Conservation (phyloP, 1,284 basidiomycete genomes). For the Irpex rosettiformis region DNA sequence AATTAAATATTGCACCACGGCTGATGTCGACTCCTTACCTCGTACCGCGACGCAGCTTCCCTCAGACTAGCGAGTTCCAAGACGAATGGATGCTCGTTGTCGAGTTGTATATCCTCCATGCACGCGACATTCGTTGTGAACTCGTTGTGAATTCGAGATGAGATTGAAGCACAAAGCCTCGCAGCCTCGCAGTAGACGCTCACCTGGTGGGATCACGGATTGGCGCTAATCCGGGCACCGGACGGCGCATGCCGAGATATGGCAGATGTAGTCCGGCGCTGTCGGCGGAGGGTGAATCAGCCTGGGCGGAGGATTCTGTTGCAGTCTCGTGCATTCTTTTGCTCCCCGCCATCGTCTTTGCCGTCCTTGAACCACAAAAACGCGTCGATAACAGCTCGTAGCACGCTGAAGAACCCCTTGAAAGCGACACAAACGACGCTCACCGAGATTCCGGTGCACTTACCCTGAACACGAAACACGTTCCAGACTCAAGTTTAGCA, state of each 20-base stretch:
- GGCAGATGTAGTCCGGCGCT: not conserved
- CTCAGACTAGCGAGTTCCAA: constrained; percentile 63
- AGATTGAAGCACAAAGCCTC: not conserved
- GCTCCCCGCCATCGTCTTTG: constrained; percentile 4
- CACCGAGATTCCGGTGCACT: not conserved
- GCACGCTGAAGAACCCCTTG: not conserved
- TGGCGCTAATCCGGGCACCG: not conserved
- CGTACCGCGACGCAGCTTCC: constrained; percentile 61
- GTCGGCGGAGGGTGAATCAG: not conserved
- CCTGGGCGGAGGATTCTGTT: not conserved
- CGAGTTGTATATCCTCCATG: constrained; percentile 23
- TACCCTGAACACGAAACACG: not conserved
- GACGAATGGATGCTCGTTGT: constrained; percentile 61
- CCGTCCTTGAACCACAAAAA: constrained; percentile 4
- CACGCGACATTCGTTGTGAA: constrained; percentile 8
- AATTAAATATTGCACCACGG: constrained; percentile 16
- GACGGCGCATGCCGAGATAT: not conserved
- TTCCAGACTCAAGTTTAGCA: not conserved
- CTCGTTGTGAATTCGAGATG: constrained; percentile 2
- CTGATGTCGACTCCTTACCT: constrained; percentile 38
- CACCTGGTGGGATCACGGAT: not conserved
- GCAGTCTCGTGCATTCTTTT: constrained; percentile 9
- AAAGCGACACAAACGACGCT: not conserved
- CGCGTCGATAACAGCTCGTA: not conserved
- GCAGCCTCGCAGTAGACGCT: not conserved